These are phyloP conservation scores for Porphyrellus sp. DNA, from an alignment of 1,284 basidiomycete species.

Conservation along the genomic window DNA sequence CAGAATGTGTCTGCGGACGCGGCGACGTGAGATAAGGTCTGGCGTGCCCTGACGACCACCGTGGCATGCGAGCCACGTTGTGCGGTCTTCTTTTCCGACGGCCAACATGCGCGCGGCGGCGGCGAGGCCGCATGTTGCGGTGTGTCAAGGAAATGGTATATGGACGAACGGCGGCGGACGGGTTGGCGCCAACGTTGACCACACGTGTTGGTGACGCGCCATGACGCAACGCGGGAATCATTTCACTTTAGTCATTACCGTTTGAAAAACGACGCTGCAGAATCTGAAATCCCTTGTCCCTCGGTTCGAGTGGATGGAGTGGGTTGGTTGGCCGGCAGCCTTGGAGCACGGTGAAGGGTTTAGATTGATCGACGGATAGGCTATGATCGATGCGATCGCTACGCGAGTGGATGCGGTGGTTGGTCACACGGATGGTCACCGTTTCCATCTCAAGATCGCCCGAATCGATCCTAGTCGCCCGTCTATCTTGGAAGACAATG, in stretches of 20 bases:
- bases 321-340: no score
- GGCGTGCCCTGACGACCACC: background rate
- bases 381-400: conserved; percentile 5
- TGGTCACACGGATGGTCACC: background rate
- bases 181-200: conserved; percentile 21
- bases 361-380: no score
- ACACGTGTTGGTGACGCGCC: conserved; percentile 22
- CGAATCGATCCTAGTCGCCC: conserved; percentile 12
- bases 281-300: no score
- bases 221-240: background rate
- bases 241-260: background rate
- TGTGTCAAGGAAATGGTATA: no score
- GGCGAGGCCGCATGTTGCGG: no score
- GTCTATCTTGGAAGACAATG: background rate
- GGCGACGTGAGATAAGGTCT: background rate
- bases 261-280: background rate
- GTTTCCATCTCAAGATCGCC: conserved; percentile 3
- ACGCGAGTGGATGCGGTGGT: background rate
- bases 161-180: background rate
- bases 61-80: background rate
- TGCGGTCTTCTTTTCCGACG: background rate
- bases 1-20: no score
- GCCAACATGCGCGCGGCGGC: no score
- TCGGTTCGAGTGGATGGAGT: no score
- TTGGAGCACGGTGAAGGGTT: background rate